These are phyloP conservation scores for Neonectria neomacrospora DNA, from an alignment of 2,329 filamentous ascomycete species.

Conservation along the genomic window DNA sequence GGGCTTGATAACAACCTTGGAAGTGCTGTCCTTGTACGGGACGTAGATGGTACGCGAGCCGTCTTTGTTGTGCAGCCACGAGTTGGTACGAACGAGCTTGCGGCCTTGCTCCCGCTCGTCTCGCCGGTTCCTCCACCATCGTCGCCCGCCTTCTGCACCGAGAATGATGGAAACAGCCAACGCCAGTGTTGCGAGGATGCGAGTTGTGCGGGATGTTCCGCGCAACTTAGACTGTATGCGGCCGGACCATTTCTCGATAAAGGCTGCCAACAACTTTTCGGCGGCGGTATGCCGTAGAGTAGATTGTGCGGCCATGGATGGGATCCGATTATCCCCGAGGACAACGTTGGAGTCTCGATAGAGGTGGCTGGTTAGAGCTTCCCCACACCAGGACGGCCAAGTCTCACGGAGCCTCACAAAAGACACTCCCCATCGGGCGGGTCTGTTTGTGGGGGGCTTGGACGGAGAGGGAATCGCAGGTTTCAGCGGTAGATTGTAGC, in stretches of 20 bases:
- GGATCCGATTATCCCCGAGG: constrained; percentile 4
- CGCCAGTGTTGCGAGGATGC: constrained; percentile 79
- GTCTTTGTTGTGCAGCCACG: constrained; percentile 92
- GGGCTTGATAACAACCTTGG: constrained; percentile 89
- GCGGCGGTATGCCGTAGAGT: constrained; percentile 75
- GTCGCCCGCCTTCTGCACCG: constrained; percentile 80
- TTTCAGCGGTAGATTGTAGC: constrained; percentile 11
- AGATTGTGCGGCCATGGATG: constrained; percentile 84
- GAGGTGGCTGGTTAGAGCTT: constrained; percentile 29
- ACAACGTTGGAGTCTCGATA: constrained; percentile 26
- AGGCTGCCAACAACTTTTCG: constrained; percentile 73
- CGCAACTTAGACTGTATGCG: constrained; percentile 66
- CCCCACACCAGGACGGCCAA: constrained; percentile 36
- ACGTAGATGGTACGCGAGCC: constrained; percentile 95
- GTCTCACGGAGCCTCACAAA: constrained; percentile 34
- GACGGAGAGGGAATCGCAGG: constrained; percentile 10
- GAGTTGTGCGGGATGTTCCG: constrained; percentile 75
- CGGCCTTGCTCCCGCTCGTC: constrained; percentile 85
- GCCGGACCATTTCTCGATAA: constrained; percentile 69
- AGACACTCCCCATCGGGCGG: constrained; percentile 36
- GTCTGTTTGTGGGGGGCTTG: constrained; percentile 1
- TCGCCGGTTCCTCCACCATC: constrained; percentile 77
- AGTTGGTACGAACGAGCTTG: constrained; percentile 88
- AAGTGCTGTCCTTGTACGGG: constrained; percentile 86
- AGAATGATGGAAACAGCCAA: constrained; percentile 83